phyloP scores from a whole-genome alignment of 2,329 filamentous ascomycete species.

The Rhynchosporium graminicola region DNA sequence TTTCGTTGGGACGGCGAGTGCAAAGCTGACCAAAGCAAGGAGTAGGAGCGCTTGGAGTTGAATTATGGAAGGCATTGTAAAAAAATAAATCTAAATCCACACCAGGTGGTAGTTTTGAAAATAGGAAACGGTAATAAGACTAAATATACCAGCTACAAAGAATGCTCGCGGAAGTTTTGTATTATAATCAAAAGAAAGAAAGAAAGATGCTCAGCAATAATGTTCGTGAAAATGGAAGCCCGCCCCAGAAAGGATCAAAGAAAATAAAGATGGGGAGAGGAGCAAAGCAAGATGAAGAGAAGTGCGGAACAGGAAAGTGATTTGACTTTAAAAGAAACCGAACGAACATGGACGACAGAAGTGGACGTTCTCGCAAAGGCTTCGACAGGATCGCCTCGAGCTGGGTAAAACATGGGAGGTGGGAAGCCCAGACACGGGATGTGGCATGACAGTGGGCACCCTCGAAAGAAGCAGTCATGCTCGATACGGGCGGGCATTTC shows the following conservation, averaged over 20 bases:
- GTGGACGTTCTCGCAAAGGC: constrained; percentile 31
- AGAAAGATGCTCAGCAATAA: constrained; percentile 34
- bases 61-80: constrained; percentile 39
- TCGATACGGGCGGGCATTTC: constrained; percentile 13
- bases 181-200: constrained; percentile 15
- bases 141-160: constrained; percentile 20
- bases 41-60: constrained; percentile 44
- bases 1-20: constrained; percentile 48
- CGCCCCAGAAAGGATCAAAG: constrained; percentile 29
- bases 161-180: constrained; percentile 15
- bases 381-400: constrained; percentile 32
- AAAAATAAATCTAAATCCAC: constrained; percentile 33
- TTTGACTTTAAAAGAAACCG: constrained; percentile 31
- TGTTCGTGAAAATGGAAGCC: constrained; percentile 31
- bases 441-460: constrained; percentile 36
- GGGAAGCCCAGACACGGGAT: constrained; percentile 34
- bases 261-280: constrained; percentile 28
- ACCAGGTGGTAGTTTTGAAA: constrained; percentile 37
- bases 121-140: constrained; percentile 26
- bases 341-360: constrained; percentile 29
- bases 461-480: constrained; percentile 28
- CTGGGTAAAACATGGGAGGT: constrained; percentile 34
- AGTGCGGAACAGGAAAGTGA: constrained; percentile 23
- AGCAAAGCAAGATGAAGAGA: constrained; percentile 23
- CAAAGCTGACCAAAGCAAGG: constrained; percentile 49